phyloP scores from a whole-genome alignment of 2,329 filamentous ascomycete species.

The Penicillium frequentans region DNA sequence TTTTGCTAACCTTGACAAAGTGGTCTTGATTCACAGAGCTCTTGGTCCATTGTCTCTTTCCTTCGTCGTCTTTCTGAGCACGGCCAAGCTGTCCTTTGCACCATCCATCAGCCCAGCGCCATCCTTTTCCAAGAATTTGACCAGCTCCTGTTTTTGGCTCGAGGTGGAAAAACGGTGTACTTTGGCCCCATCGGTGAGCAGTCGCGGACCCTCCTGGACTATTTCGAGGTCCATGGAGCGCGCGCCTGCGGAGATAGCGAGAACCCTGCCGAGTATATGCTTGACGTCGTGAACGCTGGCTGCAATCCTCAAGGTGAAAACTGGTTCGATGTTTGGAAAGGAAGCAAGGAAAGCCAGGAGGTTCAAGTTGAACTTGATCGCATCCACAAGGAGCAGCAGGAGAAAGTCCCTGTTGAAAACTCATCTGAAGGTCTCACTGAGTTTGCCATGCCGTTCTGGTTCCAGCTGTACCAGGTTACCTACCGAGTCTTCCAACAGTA shows the following conservation, averaged over 20 bases:
- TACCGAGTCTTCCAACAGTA: constrained; percentile 82
- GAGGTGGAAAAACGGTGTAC: constrained; percentile 63
- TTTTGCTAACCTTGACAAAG: constrained; percentile 33
- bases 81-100: constrained; percentile 83
- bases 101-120: constrained; percentile 87
- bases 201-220: constrained; percentile 55
- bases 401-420: constrained; percentile 23
- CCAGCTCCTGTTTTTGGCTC: constrained; percentile 58
- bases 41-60: constrained; percentile 79
- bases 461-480: constrained; percentile 66
- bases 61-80: constrained; percentile 81
- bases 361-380: constrained; percentile 59
- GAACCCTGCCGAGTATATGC: constrained; percentile 75
- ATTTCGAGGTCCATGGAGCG: constrained; percentile 65
- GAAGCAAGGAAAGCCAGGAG: constrained; percentile 53
- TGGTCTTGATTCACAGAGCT: constrained; percentile 84
- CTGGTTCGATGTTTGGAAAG: constrained; percentile 64
- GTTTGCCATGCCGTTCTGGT: constrained; percentile 71
- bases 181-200: constrained; percentile 63
- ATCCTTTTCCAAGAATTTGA: constrained; percentile 83
- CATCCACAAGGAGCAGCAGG: constrained; percentile 51
- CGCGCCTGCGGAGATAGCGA: constrained; percentile 58
- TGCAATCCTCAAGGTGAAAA: constrained; percentile 42
- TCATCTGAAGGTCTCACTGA: constrained; percentile 61
- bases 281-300: constrained; percentile 53